Evolutionary conservation across 1,139 yeast species (phyloP).

Genomic region (Neolecta irregularis): DNA sequence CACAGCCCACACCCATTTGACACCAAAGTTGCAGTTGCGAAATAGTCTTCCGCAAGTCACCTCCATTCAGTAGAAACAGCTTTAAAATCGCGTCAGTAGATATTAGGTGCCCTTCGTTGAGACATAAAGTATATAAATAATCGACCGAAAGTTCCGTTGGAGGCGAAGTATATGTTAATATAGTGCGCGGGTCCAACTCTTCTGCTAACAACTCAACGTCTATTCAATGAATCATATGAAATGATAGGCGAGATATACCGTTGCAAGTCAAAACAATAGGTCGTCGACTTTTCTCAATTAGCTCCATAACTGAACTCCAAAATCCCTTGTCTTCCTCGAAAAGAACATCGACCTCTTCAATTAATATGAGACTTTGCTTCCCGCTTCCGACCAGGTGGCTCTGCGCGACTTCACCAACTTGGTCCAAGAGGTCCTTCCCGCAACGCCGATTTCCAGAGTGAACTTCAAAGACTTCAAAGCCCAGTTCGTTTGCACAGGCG

Average conservation of each 20-base stretch:
- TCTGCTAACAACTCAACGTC: conserved; percentile 17
- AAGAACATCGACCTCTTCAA: conserved; percentile 76
- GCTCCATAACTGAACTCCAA: conserved; percentile 58
- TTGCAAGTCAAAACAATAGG: conserved; percentile 71
- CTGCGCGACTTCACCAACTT: conserved; percentile 65
- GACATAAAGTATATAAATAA: conserved; percentile 22
- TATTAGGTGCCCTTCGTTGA: conserved; percentile 29
- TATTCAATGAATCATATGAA: conserved; percentile 34
- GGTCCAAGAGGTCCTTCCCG: conserved; percentile 49
- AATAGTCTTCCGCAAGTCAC: conserved; percentile 44
- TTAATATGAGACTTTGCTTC: conserved; percentile 35
- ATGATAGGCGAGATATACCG: conserved; percentile 41
- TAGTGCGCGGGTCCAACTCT: conserved; percentile 10
- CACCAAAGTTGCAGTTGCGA: conserved; percentile 45
- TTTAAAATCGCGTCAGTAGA: conserved; percentile 27
- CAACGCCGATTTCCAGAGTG: conserved; percentile 61
- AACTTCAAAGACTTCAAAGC: conserved; percentile 69
- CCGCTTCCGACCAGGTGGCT: conserved; percentile 60
- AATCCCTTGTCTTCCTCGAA: conserved; percentile 68
- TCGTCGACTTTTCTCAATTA: conserved; percentile 51
- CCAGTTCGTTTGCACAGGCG: conserved; percentile 46
- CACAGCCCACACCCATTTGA: conserved; percentile 26
- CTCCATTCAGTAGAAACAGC: conserved; percentile 17
- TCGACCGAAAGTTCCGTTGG: conserved; percentile 4
- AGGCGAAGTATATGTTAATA: conserved; percentile 8